Evolutionary conservation across 495 filamentous ascomycete species (phyloP), one percentile per base, ranked within the genome.

Genomic region (Aspergillus ostianus): DNA sequence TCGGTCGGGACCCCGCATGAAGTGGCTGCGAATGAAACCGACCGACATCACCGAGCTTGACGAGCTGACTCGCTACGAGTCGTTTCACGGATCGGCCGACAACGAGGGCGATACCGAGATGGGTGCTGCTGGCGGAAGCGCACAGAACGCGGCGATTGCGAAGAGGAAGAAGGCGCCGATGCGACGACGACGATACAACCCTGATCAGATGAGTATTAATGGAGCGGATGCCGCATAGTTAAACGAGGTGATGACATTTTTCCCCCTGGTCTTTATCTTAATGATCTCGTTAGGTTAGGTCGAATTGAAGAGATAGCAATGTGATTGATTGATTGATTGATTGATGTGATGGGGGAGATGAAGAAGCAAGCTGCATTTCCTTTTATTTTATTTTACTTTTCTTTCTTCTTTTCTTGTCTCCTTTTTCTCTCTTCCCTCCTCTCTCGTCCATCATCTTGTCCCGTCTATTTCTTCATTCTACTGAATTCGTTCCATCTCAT

Each of bases 1-100:
- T 50, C 81, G 87, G 56, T 89, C 88, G 7, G 94, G 94, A 4
- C 94, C 94, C 19, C 82, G 94, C 51, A 98, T 98, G 94, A 90
- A 91, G 66, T 98, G 94, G 94, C 79, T 98, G 64, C 84, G 94
- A 61, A 85, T 87, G 73, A 88, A 90, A 67, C 94, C 95, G 0
- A 79, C 77, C 8, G 86, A 97, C 64, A 78, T 97, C 48, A 82
- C 74, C 18, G 87, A 93, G 64, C 75, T 98, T 51, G 93, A 98
- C 57, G 94, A 98, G 76, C 84, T 84, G 60, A 71, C 83, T 32
- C 71, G 75, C 18, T 88, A 80, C 56, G 72, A 69, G 48, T 63
- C 65, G 17, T 57, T 71, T 15, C 71, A 77, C 45, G 73, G 72
- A 5, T 67, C 70, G 41, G 72, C 65, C 12, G 83, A 85, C 41